Conservation (phyloP, 2,329 filamentous ascomycete genomes). For the Calonectria honghensis region DNA sequence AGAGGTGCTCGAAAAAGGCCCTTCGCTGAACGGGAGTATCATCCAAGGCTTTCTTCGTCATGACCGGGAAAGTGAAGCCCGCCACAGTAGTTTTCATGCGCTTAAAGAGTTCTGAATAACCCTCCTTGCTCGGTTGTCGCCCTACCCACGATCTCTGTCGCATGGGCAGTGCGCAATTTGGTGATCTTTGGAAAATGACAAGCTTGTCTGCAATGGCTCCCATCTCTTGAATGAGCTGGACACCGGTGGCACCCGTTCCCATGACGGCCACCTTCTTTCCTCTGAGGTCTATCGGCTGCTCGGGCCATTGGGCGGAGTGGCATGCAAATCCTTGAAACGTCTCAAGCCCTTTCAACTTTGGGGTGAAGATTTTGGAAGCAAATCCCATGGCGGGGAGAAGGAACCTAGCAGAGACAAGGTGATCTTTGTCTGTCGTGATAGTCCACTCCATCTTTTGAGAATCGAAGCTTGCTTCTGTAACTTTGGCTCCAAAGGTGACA, state of each 20-base stretch:
- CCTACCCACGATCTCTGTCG: slow-evolving; percentile 47
- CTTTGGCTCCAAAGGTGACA: slow-evolving; percentile 63
- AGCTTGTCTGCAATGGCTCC: slow-evolving; percentile 41
- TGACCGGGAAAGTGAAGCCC: slow-evolving; percentile 27
- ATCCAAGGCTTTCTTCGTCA: slow-evolving; percentile 13
- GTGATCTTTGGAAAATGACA: slow-evolving; percentile 47
- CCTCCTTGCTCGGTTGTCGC: slow-evolving; percentile 19
- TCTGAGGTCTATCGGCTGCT: slow-evolving; percentile 22
- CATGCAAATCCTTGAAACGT: slow-evolving; percentile 44
- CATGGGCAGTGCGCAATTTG: slow-evolving; percentile 53
- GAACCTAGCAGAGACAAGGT: slow-evolving; percentile 33
- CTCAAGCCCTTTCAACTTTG: slow-evolving; percentile 36
- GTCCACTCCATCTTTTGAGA: slow-evolving; percentile 42
- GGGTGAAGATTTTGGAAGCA: slow-evolving; percentile 40
- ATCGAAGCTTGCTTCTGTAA: slow-evolving; percentile 63
- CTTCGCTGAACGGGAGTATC: slow-evolving; percentile 34
- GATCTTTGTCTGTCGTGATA: slow-evolving; percentile 34
- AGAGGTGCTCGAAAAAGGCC: slow-evolving; percentile 34
- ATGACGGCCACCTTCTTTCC: slow-evolving; percentile 47
- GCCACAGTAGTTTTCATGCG: slow-evolving; percentile 28
- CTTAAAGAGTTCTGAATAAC: slow-evolving; percentile 18
- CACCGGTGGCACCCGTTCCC: slow-evolving; percentile 44
- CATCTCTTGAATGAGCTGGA: slow-evolving; percentile 48
- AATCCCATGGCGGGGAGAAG: slow-evolving; percentile 48
- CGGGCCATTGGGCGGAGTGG: slow-evolving; percentile 46